A percentile compares a stretch with the other conserved stretches of the same genome.
Evolutionary conservation across 2,329 filamentous ascomycete species (phyloP).

Genomic region (Scytalidium sp.): DNA sequence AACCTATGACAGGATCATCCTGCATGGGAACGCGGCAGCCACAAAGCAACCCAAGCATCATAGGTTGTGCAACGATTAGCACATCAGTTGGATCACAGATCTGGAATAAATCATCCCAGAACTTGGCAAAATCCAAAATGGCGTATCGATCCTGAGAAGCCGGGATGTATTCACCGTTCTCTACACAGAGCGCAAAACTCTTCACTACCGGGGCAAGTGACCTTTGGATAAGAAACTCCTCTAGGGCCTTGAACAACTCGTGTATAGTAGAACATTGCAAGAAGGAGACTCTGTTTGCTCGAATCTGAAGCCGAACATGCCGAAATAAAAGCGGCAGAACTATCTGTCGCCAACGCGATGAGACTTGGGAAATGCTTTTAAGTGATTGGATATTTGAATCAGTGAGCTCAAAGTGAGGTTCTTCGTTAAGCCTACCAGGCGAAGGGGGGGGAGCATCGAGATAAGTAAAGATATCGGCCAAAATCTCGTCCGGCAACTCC

Average conservation of each 20-base stretch:
- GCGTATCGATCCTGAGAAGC: background rate
- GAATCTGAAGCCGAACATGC: constrained; percentile 37
- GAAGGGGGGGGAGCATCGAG: constrained; percentile 50
- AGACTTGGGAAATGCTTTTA: constrained; percentile 55
- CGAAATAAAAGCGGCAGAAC: constrained; percentile 56
- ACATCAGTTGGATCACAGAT: constrained; percentile 50
- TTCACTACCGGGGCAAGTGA: constrained; percentile 36
- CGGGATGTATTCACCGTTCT: background rate
- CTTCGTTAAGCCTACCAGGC: constrained; percentile 40
- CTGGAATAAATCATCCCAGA: constrained; percentile 55
- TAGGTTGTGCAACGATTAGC: constrained; percentile 58
- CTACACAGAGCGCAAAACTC: constrained; percentile 43
- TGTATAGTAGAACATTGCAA: constrained; percentile 7
- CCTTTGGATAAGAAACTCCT: constrained; percentile 33
- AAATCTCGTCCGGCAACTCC: constrained; percentile 58
- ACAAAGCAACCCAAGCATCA: constrained; percentile 58
- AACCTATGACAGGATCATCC: constrained; percentile 63
- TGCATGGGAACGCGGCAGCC: constrained; percentile 53
- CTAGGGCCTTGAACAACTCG: constrained; percentile 19
- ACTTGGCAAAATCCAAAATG: constrained; percentile 15
- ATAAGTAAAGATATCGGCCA: constrained; percentile 54
- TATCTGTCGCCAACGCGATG: constrained; percentile 48
- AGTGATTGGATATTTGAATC: constrained; percentile 37
- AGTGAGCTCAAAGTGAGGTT: constrained; percentile 43
- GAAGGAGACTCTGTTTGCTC: background rate